Percentiles rank a stretch among this genome's conserved stretches.
Conservation (phyloP, 2,329 filamentous ascomycete species). For the Claviceps cyperi region DNA sequence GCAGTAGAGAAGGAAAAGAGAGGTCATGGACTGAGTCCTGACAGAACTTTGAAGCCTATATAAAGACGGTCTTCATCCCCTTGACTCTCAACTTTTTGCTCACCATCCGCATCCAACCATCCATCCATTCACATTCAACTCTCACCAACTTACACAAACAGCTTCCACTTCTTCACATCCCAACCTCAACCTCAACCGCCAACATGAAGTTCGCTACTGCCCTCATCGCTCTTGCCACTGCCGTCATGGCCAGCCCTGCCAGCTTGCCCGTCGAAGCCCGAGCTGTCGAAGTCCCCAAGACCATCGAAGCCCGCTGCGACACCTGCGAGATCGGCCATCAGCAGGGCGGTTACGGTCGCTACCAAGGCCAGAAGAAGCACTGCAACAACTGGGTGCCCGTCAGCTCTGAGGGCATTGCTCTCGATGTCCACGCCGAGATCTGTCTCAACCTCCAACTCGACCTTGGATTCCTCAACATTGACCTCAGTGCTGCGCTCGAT, state of each 20-base stretch:
- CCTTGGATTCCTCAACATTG: not conserved
- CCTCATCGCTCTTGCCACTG: slow-evolving; percentile 1
- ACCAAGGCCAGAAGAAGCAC: not conserved
- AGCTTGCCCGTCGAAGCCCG: not conserved
- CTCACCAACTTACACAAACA: not conserved
- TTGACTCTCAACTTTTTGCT: not conserved
- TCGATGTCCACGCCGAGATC: not conserved
- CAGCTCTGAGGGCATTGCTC: not conserved
- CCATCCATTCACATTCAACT: not conserved
- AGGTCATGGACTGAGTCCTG: not conserved
- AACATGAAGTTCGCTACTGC: slow-evolving; percentile 3
- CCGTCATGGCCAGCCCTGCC: slow-evolving; percentile 1
- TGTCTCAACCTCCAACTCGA: not conserved
- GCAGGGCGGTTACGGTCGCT: not conserved
- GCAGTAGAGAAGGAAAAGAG: not conserved
- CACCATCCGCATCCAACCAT: not conserved
- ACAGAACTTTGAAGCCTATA: not conserved
- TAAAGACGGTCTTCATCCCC: not conserved
- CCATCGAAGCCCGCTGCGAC: not conserved
- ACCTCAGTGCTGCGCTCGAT: not conserved
- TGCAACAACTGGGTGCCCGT: slow-evolving; percentile 2
- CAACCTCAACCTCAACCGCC: not conserved
- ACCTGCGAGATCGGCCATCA: not conserved
- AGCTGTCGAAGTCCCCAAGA: too few species aligned
- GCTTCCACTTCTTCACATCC: not conserved